These are phyloP conservation scores for Sporisorium iseilematis-ciliati DNA, from an alignment of 1,284 basidiomycete species.

Conservation along the genomic window DNA sequence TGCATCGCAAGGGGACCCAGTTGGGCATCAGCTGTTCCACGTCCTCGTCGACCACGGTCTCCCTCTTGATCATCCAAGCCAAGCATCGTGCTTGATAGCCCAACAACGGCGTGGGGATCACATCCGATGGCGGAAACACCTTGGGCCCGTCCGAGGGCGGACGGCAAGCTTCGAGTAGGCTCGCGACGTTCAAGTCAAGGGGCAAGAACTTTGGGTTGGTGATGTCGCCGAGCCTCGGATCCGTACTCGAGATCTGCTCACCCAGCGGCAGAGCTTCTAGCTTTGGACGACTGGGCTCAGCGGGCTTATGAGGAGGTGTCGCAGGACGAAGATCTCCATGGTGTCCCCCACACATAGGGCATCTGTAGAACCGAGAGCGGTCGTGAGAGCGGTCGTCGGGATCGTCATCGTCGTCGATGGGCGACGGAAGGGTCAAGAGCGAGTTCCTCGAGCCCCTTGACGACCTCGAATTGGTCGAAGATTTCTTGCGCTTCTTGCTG, in stretches of 20 bases:
- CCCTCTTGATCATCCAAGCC: conserved; percentile 49
- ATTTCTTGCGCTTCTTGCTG: conserved; percentile 34
- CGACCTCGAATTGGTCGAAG: conserved; percentile 7
- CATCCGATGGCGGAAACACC: conserved; percentile 33
- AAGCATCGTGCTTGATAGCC: conserved; percentile 50
- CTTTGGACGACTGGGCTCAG: conserved; percentile 14
- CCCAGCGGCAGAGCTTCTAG: conserved; percentile 16
- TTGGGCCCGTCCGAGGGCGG: conserved; percentile 31
- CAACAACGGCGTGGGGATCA: conserved; percentile 41
- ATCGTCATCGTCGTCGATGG: conserved; percentile 4
- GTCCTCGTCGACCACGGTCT: conserved; percentile 41
- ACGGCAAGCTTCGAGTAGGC: conserved; percentile 49
- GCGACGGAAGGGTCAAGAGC: not conserved
- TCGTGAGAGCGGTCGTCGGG: too few relatives aligned
- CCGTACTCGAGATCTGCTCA: conserved; percentile 16
- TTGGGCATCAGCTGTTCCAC: conserved; percentile 33
- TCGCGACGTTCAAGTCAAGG: conserved; percentile 45
- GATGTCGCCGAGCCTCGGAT: conserved; percentile 34
- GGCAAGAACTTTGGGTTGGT: conserved; percentile 26
- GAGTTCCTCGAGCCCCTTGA: conserved; percentile 3
- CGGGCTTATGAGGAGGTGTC: not conserved
- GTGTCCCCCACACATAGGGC: not conserved
- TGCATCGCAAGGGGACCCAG: conserved; percentile 46
- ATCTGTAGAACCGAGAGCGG: not conserved
- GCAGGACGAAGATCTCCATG: not conserved